phyloP scores from a whole-genome alignment of 2,329 filamentous ascomycete genomes.

The Fonsecaea erecta region DNA sequence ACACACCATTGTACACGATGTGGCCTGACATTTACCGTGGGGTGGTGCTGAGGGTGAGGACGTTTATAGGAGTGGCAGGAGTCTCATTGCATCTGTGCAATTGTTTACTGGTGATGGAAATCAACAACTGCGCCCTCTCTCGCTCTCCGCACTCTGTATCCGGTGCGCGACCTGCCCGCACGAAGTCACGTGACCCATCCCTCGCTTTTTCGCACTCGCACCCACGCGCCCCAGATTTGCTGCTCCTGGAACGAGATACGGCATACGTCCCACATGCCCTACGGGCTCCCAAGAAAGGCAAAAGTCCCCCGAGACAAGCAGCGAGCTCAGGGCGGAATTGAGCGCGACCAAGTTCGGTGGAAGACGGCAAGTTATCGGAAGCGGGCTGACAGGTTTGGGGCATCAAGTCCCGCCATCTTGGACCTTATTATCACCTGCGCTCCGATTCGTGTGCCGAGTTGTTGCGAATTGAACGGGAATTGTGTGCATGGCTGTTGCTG shows the following conservation, averaged over 20 bases:
- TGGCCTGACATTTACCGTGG: conserved; percentile 16
- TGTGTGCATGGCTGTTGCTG: neutral
- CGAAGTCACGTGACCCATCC: conserved; percentile 1
- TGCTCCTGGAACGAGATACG: conserved; percentile 5
- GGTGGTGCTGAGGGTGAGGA: neutral
- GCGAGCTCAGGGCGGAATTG: conserved; percentile 10
- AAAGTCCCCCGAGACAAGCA: neutral
- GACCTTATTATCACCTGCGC: conserved; percentile 24
- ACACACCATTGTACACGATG: conserved; percentile 29
- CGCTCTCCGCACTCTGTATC: neutral
- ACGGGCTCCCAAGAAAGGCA: neutral
- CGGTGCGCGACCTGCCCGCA: neutral
- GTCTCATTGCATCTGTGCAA: neutral
- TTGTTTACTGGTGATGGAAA: conserved; percentile 4
- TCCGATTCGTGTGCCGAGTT: conserved; percentile 34
- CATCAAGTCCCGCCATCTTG: conserved; percentile 24
- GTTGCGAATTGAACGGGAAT: neutral
- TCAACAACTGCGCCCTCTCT: neutral
- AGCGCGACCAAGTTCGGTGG: neutral
- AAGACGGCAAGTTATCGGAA: conserved; percentile 14
- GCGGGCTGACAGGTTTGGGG: conserved; percentile 18
- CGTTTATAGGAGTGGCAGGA: neutral
- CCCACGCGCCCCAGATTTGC: neutral
- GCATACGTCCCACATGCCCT: neutral
- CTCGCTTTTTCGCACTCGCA: neutral